Base-by-base conservation (phyloP, 371 early-diverging fungal species). In the Mucor circinelloides region DNA sequence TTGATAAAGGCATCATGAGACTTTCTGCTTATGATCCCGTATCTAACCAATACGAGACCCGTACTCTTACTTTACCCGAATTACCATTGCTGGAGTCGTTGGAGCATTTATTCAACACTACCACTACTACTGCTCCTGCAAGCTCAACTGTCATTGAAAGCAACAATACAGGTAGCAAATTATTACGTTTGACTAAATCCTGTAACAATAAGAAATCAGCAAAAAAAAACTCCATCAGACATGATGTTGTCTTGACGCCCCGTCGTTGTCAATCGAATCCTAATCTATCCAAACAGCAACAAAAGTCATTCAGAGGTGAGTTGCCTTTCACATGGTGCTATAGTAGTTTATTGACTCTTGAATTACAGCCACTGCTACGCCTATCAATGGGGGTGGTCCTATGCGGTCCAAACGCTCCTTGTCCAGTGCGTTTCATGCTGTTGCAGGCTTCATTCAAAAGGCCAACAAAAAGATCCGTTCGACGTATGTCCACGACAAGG, bases 1-100 rank as follows among this genome's bases (percentile, higher is more conserved):
- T 79, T 63, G 63, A 74, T 28, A 66, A 73, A 65, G 79, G 76
- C 15, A 59, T 76, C 12, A 72, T 76, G 79, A 60, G 60, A 46
- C 28, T 79, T 8, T 79, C 72, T 31, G 68, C 69, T 34, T 76
- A 66, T 46, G 76, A 79, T 44, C 74, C 79, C n/a, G 27, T 56
- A 19, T 70, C 69, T 17, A 70, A 72, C 21, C 60, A 71, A 23
- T 67, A 69, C 32, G 63, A 74, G 42, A 72, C 73, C 13, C 76
- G 70, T 38, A 61, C 67, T 25, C 60, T 76, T 8, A 46, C 62
- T 13, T 65, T 76, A 3, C 79, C 76, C 2, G 71, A 73, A 31
- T 21, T 70, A 19, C 73, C 75, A 3, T 55, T 58, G 23, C 50
- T 76, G 46, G 76, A 79, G 46, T 69, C 79, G 7, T 63, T 76